phyloP scores from a whole-genome alignment of 2,329 filamentous ascomycete genomes.

The Dactylellina leptospora region DNA sequence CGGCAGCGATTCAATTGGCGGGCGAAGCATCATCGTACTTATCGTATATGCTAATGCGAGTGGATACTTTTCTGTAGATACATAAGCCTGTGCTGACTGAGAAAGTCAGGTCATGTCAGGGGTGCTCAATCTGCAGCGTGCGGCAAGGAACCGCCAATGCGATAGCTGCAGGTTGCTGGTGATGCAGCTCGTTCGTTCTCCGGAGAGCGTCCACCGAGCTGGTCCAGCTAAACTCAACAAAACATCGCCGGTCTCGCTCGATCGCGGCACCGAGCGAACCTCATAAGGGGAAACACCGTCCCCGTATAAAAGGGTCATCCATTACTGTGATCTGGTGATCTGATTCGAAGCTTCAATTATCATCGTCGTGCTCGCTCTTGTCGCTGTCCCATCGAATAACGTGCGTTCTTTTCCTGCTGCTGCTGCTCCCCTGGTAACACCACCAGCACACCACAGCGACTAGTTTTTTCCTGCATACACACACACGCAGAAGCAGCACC shows the following conservation, averaged over 20 bases:
- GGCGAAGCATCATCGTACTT: too few relatives aligned
- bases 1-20: too few relatives aligned
- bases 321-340: too few relatives aligned
- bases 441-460: constrained; percentile 48
- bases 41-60: too few relatives aligned
- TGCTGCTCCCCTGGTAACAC: constrained; percentile 39
- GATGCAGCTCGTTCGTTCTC: constrained; percentile 20
- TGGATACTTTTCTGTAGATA: too few relatives aligned
- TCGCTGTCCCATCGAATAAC: too few relatives aligned
- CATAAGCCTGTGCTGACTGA: too few relatives aligned
- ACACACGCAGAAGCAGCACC: constrained; percentile 15
- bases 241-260: constrained; percentile 38
- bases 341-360: too few relatives aligned
- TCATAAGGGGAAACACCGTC: too few relatives aligned
- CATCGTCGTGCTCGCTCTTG: too few relatives aligned
- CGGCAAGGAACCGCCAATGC: constrained; percentile 46
- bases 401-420: constrained; percentile 7
- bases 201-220: constrained; percentile 51
- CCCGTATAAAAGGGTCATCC: background rate
- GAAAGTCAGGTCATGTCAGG: too few relatives aligned
- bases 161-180: too few relatives aligned
- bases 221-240: constrained; percentile 45
- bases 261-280: constrained; percentile 34
- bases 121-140: constrained; percentile 1
- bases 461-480: constrained; percentile 31